phyloP scores from a whole-genome alignment of 2,329 filamentous ascomycete species.

The Mollisia scopiformis region DNA sequence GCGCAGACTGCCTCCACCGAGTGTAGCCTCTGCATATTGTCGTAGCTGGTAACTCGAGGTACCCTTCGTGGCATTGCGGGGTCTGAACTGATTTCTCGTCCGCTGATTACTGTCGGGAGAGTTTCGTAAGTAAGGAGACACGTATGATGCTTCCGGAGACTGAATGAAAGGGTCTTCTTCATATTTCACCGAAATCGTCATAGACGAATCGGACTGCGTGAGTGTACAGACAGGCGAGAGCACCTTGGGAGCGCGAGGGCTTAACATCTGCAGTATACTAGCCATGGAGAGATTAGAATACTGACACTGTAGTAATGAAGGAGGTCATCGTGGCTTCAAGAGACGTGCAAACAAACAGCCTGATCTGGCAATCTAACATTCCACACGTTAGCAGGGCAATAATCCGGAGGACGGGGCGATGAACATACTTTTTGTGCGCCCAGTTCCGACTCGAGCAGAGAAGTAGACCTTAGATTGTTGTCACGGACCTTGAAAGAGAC shows the following conservation, averaged over 20 bases:
- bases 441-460: background rate
- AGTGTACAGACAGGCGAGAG: conserved; percentile 31
- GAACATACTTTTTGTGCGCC: background rate
- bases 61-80: conserved; percentile 81
- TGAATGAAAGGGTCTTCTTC: conserved; percentile 40
- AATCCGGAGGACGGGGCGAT: background rate
- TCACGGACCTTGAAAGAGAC: background rate
- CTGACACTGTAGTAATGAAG: conserved; percentile 82
- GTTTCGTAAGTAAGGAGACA: conserved; percentile 41
- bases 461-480: background rate
- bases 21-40: conserved; percentile 96
- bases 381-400: conserved; percentile 34
- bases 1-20: conserved; percentile 90
- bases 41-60: conserved; percentile 91
- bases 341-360: background rate
- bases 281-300: conserved; percentile 42
- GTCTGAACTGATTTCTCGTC: conserved; percentile 88
- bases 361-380: conserved; percentile 27
- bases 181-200: conserved; percentile 21
- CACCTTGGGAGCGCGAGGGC: conserved; percentile 21
- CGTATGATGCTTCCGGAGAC: conserved; percentile 41
- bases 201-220: conserved; percentile 35
- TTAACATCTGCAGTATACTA: conserved; percentile 41
- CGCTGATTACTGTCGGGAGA: conserved; percentile 71
- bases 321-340: conserved; percentile 66